These are phyloP conservation scores for Musa troglodytarum DNA, from an alignment of 176 grass and related monocot species.

Conservation along the genomic window DNA sequence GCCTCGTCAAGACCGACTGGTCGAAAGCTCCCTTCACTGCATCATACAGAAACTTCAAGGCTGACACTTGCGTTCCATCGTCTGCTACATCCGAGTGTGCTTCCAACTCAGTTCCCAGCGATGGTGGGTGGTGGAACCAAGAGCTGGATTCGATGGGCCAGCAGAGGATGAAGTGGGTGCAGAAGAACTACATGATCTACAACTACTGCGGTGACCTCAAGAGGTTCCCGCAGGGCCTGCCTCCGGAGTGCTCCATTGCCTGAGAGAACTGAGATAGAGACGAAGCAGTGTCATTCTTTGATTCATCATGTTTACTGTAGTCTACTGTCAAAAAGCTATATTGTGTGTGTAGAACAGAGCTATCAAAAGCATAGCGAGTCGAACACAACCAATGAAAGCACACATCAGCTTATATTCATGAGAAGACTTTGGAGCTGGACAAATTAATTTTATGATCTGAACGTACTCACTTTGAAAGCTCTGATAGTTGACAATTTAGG, in stretches of 20 bases:
- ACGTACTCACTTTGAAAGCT: too few species aligned
- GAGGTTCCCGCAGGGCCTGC: conserved; percentile 4
- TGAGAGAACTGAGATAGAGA: background rate
- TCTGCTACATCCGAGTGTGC: background rate
- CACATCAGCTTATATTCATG: too few species aligned
- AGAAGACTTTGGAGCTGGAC: too few species aligned
- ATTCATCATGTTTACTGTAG: background rate
- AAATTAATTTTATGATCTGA: too few species aligned
- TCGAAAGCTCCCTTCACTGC: conserved; percentile 8
- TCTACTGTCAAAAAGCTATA: background rate
- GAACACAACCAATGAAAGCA: too few species aligned
- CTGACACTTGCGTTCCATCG: background rate
- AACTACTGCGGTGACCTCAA: conserved; percentile 6
- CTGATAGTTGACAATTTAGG: too few species aligned
- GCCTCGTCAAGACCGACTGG: conserved; percentile 16
- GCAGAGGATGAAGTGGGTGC: conserved; percentile 2
- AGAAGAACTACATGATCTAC: conserved; percentile 18
- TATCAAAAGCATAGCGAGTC: too few species aligned
- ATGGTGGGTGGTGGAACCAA: background rate
- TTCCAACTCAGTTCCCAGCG: background rate
- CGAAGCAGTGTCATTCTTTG: background rate
- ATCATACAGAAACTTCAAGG: conserved; percentile 1
- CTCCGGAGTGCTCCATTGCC: conserved; percentile 13
- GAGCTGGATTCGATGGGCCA: background rate
- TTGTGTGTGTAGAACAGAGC: background rate